Conservation (phyloP, 805 yeast species). For the Wickerhamiella australiensis region DNA sequence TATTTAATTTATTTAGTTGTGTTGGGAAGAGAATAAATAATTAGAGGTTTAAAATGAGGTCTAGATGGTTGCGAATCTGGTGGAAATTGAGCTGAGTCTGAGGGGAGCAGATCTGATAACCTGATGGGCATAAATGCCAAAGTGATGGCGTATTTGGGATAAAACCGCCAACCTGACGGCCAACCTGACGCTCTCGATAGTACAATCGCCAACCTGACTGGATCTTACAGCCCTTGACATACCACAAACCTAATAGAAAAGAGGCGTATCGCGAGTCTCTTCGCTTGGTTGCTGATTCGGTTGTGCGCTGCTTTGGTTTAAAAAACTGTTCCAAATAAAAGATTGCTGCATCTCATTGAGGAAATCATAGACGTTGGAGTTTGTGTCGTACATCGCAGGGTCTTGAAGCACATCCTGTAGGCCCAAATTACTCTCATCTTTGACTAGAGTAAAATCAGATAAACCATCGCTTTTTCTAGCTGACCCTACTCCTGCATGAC, state of each 20-base stretch:
- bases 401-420: background rate
- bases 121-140: too few relatives aligned
- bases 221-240: too few relatives aligned
- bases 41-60: too few relatives aligned
- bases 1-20: conserved; percentile 10
- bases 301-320: conserved; percentile 7
- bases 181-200: too few relatives aligned
- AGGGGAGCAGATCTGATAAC: too few relatives aligned
- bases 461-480: background rate
- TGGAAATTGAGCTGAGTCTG: too few relatives aligned
- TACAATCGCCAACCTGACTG: too few relatives aligned
- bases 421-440: background rate
- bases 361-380: conserved; percentile 11
- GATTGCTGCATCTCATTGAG: conserved; percentile 17
- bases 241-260: background rate
- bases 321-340: conserved; percentile 17
- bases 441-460: background rate
- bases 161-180: too few relatives aligned
- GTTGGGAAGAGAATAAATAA: background rate
- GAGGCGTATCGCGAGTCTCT: background rate
- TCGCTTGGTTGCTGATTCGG: background rate
- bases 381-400: background rate
- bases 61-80: too few relatives aligned
- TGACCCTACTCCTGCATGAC: background rate
- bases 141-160: too few relatives aligned